These are phyloP conservation scores for Marchantia polymorpha DNA, from an alignment of 225 moss, liverwort and hornwort genomes.

Conservation along the genomic window DNA sequence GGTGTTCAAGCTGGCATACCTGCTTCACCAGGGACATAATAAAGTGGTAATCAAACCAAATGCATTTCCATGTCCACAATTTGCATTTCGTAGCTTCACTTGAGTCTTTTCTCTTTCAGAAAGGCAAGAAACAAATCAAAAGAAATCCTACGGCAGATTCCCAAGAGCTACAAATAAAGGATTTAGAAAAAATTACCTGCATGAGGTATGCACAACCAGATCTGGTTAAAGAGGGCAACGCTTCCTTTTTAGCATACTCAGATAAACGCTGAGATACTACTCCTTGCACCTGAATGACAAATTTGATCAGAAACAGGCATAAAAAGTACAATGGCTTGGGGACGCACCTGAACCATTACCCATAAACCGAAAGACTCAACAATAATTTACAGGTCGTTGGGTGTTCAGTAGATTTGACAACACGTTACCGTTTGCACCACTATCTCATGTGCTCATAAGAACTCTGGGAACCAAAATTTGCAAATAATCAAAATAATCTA, in stretches of 20 bases:
- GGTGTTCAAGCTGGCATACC: conserved; percentile 98
- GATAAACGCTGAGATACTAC: conserved; percentile 73
- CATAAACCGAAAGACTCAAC: too few relatives aligned
- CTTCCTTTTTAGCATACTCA: conserved; percentile 81
- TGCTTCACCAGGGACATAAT: conserved; percentile 28
- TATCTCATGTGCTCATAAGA: too few relatives aligned
- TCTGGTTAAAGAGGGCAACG: conserved; percentile 86
- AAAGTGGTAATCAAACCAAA: neutral
- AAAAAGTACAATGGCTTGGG: too few relatives aligned
- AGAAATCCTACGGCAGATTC: neutral
- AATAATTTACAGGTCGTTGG: too few relatives aligned
- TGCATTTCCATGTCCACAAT: neutral
- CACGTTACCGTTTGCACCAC: too few relatives aligned
- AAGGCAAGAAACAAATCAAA: neutral
- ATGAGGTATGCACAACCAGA: conserved; percentile 95
- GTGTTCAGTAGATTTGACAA: too few relatives aligned
- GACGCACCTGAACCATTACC: too few relatives aligned
- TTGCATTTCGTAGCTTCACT: neutral
- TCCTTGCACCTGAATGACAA: conserved; percentile 58
- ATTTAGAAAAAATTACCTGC: conserved; percentile 51
- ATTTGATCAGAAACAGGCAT: neutral
- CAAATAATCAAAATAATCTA: too few relatives aligned
- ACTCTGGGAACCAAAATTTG: too few relatives aligned
- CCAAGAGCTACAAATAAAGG: neutral
- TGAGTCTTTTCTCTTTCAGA: neutral